Evolutionary conservation across 768 basidiomycete genomes (phyloP).

Genomic region (Melanogaster broomeanus): DNA sequence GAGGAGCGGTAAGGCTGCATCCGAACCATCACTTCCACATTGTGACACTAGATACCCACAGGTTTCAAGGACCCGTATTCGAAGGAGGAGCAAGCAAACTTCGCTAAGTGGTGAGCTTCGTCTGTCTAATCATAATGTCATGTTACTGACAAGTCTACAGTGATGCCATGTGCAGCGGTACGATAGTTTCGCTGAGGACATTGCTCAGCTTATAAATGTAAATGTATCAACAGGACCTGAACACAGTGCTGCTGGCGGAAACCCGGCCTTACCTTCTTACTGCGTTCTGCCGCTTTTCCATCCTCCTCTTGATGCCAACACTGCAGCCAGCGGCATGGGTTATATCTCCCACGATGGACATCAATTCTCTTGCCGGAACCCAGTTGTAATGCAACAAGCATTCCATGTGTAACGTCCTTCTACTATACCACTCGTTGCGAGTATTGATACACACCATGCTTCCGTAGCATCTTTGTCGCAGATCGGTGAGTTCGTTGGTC

Average conservation of each 20-base stretch:
- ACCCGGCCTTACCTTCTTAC: slow-evolving; percentile 51
- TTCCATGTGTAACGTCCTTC: slow-evolving; percentile 57
- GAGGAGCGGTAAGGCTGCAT: slow-evolving; percentile 41
- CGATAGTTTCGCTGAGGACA: neutral
- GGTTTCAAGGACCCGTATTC: slow-evolving; percentile 62
- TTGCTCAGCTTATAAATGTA: neutral
- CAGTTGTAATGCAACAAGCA: slow-evolving; percentile 50
- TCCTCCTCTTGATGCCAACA: slow-evolving; percentile 30
- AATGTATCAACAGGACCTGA: slow-evolving; percentile 44
- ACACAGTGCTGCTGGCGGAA: slow-evolving; percentile 41
- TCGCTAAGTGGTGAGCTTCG: slow-evolving; percentile 31
- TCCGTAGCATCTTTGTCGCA: slow-evolving; percentile 52
- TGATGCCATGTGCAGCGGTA: slow-evolving; percentile 43
- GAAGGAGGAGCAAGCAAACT: slow-evolving; percentile 49
- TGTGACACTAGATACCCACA: slow-evolving; percentile 11
- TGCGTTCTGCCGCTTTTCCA: slow-evolving; percentile 60
- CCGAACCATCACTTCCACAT: neutral
- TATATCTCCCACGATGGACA: slow-evolving; percentile 62
- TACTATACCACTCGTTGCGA: slow-evolving; percentile 5
- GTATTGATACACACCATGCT: neutral
- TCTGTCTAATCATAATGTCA: neutral
- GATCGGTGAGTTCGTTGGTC: slow-evolving; percentile 37
- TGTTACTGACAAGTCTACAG: slow-evolving; percentile 20
- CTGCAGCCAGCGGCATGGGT: slow-evolving; percentile 35
- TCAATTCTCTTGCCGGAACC: slow-evolving; percentile 54